Conservation (phyloP, 805 yeast species). For the Starmerella vaccinii region DNA sequence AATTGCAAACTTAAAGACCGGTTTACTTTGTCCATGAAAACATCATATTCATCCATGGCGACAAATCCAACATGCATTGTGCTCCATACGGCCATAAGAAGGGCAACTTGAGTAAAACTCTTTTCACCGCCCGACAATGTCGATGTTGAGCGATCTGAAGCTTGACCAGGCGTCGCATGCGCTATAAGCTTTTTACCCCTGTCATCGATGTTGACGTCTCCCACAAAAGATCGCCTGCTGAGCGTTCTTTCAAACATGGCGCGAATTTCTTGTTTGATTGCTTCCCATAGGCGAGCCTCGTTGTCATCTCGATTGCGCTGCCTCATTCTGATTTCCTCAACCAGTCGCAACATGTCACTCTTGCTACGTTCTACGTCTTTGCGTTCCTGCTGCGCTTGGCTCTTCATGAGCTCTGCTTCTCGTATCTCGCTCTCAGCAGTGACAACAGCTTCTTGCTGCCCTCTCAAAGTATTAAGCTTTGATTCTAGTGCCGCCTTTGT, state of each 20-base stretch:
- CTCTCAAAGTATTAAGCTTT: background rate
- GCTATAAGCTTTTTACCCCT: conserved; percentile 25
- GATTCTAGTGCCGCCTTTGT: background rate
- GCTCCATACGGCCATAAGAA: conserved; percentile 82
- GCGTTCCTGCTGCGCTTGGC: background rate
- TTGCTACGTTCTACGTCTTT: background rate
- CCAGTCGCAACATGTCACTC: background rate
- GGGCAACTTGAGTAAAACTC: conserved; percentile 82
- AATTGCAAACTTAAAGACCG: conserved; percentile 67
- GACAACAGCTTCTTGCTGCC: background rate
- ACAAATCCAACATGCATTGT: conserved; percentile 79
- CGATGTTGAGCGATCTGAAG: conserved; percentile 52
- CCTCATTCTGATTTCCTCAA: background rate
- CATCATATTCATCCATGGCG: conserved; percentile 93
- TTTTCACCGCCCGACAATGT: conserved; percentile 96
- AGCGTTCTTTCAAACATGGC: conserved; percentile 20
- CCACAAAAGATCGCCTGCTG: conserved; percentile 56
- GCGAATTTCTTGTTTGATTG: conserved; percentile 9
- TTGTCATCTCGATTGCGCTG: conserved; percentile 6
- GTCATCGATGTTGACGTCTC: conserved; percentile 57
- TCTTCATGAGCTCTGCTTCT: background rate
- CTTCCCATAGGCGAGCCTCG: conserved; percentile 13
- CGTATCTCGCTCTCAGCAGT: background rate
- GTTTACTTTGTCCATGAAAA: conserved; percentile 91
- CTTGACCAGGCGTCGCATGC: conserved; percentile 28